phyloP scores from a whole-genome alignment of 306 rosid genomes.

The Glycine soja region DNA sequence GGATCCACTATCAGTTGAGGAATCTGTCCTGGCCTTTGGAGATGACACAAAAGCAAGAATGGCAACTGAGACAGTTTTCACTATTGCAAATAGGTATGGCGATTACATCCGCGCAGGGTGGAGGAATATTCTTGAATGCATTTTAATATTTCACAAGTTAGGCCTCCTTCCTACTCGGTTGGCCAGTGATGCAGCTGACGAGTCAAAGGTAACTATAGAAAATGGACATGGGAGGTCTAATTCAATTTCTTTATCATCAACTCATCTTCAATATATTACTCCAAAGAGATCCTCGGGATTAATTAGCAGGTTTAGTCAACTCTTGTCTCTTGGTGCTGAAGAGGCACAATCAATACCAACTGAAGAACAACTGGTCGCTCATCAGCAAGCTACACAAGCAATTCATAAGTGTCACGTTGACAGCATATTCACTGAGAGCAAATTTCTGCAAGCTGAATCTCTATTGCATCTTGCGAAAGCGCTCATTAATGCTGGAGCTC shows the following conservation, averaged over 20 bases:
- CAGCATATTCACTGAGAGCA: conserved; percentile 80
- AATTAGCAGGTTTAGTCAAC: conserved; percentile 92
- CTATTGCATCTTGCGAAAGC: conserved; percentile 76
- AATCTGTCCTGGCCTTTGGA: conserved; percentile 78
- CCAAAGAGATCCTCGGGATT: conserved; percentile 81
- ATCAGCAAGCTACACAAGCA: conserved; percentile 72
- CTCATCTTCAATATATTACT: conserved; percentile 62
- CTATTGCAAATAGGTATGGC: conserved; percentile 82
- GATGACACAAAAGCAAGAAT: conserved; percentile 83
- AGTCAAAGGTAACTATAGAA: conserved; percentile 67
- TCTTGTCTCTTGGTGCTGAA: conserved; percentile 84
- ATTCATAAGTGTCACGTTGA: conserved; percentile 81
- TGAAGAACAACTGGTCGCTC: conserved; percentile 82
- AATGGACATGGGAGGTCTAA: conserved; percentile 62
- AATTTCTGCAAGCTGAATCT: conserved; percentile 92
- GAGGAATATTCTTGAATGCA: conserved; percentile 90
- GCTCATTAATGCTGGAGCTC: conserved; percentile 74
- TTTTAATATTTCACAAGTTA: conserved; percentile 80
- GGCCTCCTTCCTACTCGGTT: conserved; percentile 82
- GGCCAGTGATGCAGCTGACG: conserved; percentile 82
- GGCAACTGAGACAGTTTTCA: conserved; percentile 83
- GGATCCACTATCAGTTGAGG: conserved; percentile 76
- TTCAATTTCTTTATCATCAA: conserved; percentile 61
- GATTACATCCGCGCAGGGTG: conserved; percentile 86
- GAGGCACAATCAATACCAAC: conserved; percentile 83